Base-by-base conservation (phyloP, 192 early-diverging fungal species). In the Coemansia sp. region DNA sequence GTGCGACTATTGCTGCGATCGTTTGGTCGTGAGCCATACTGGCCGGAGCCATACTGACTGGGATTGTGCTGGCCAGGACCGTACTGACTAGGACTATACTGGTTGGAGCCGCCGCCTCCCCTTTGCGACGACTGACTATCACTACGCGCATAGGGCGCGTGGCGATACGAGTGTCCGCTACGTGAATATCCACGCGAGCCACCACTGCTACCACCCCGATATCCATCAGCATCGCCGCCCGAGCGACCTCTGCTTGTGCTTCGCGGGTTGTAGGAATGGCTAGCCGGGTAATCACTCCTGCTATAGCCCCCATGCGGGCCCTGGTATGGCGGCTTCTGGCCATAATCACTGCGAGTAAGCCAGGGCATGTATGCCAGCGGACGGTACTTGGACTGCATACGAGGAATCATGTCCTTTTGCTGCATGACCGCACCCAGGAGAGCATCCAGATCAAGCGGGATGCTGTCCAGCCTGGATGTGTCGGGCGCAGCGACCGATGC, bases 341-440 rank as follows among this genome's bases (percentile, higher is more conserved):
- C 27, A 26, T 34, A 30, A n/a, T 48, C 39, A 4, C 18, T 42
- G 45, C 54, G 62, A 5, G 7, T 20, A 5, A 54, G 35, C 67
- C 58, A 58, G 14, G 64, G 47, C 71, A 74, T 63, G 27, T 67
- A 74, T 17, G 45, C 55, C 39, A 74, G 37, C 47, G 71, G 71
- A 1, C 71, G 54, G 36, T 74, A 74, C 20, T 49, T 32, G 2
- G 71, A 74, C 24, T 39, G 55, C 15, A 17, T 29, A 15, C 34
- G 47, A 27, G 40, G 39, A 23, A 19, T 32, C 30, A 22, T 32
- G 26, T 2, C 30, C 18, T 9, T 19, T 18, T 20, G 38, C 29
- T 61, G 47, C 58, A 66, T 39, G 25, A 73, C 35, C 0, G 63
- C 30, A 5, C 36, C 46, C 24, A 73, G 39, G 26, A 73, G 46